Evolutionary conservation across 805 yeast genomes (phyloP).

Genomic region (Kluyveromyces lactis): DNA sequence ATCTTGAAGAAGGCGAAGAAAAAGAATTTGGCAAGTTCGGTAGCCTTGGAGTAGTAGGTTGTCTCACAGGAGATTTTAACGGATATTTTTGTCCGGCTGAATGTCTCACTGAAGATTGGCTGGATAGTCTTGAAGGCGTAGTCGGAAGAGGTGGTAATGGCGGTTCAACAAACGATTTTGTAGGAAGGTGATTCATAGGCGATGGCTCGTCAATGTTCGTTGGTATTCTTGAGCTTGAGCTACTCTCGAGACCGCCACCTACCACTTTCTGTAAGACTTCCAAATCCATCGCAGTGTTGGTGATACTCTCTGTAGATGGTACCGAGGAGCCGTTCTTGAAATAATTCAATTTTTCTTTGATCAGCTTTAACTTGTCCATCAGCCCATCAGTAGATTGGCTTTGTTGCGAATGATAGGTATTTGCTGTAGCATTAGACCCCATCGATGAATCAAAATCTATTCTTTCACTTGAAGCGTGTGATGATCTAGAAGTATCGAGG

Average conservation of each 20-base stretch:
- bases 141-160: conserved; percentile 23
- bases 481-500: neutral
- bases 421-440: conserved; percentile 16
- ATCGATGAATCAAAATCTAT: conserved; percentile 9
- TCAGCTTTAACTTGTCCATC: conserved; percentile 28
- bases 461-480: neutral
- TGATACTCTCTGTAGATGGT: conserved; percentile 6
- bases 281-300: conserved; percentile 22
- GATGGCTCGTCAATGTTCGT: neutral
- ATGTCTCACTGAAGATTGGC: conserved; percentile 1
- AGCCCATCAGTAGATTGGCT: conserved; percentile 21
- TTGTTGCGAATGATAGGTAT: conserved; percentile 19
- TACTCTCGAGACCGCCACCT: conserved; percentile 17
- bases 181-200: conserved; percentile 3
- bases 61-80: neutral
- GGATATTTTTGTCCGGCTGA: neutral
- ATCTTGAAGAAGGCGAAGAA: conserved; percentile 10
- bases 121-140: conserved; percentile 4
- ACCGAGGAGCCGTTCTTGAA: conserved; percentile 23
- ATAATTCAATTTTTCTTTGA: conserved; percentile 28
- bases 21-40: conserved; percentile 12
- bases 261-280: conserved; percentile 31
- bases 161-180: conserved; percentile 10
- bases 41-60: conserved; percentile 6
- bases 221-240: neutral